Evolutionary conservation across 257 asterid genomes (phyloP).

Genomic region (Penstemon newberryi): DNA sequence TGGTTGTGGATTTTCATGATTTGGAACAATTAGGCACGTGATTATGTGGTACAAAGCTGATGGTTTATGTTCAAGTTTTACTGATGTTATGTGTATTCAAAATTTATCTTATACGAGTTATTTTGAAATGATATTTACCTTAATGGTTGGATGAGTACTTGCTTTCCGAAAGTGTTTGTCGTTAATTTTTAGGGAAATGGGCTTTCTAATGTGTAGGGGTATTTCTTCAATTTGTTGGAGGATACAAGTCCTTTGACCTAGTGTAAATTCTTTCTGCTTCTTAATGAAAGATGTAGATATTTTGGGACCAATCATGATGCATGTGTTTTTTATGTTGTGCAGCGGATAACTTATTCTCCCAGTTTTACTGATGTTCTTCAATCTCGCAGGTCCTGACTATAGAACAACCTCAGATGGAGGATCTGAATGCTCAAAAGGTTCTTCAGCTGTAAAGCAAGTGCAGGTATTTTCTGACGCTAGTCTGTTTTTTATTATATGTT

Average conservation of each 20-base stretch:
- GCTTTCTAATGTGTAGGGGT: too few relatives aligned
- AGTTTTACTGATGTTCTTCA: conserved; percentile 3
- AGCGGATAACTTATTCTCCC: neutral
- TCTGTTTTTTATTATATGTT: neutral
- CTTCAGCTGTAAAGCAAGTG: conserved; percentile 34
- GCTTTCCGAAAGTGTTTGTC: too few relatives aligned
- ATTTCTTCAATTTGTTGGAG: neutral
- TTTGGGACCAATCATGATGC: neutral
- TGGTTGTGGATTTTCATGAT: too few relatives aligned
- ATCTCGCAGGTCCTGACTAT: conserved; percentile 52
- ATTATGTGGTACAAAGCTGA: too few relatives aligned
- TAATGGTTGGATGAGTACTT: too few relatives aligned
- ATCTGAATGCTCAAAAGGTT: conserved; percentile 47
- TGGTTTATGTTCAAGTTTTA: too few relatives aligned
- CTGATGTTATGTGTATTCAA: too few relatives aligned
- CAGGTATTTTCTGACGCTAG: conserved; percentile 30
- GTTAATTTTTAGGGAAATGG: too few relatives aligned
- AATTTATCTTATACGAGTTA: too few relatives aligned
- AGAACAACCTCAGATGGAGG: conserved; percentile 33
- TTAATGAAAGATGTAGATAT: neutral
- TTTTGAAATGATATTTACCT: too few relatives aligned
- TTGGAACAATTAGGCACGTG: too few relatives aligned
- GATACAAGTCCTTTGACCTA: neutral
- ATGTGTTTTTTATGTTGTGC: neutral
- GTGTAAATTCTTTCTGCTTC: neutral